Percentiles rank a stretch among this genome's conserved stretches.
Evolutionary conservation across 1,284 basidiomycete species (phyloP).

Genomic region (Trametes pubescens): DNA sequence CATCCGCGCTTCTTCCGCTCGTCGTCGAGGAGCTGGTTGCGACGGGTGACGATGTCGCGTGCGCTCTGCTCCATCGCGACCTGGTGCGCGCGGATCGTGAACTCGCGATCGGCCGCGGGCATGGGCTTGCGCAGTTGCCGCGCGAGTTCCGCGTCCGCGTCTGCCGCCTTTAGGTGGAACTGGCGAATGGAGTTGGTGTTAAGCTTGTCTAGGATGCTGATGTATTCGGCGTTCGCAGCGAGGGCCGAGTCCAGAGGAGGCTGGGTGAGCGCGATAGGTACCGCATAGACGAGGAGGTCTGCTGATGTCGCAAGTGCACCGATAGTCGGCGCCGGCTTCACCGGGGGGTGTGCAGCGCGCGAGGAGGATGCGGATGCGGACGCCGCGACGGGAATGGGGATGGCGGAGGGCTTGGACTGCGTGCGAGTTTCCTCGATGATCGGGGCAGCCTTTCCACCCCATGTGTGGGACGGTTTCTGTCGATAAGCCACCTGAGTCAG

Average conservation of each 20-base stretch:
- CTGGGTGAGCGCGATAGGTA: slow-evolving; percentile 24
- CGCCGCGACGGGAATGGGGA: background rate
- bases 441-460: slow-evolving; percentile 17
- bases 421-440: slow-evolving; percentile 26
- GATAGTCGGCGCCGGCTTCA: slow-evolving; percentile 4
- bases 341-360: slow-evolving; percentile 13
- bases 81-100: slow-evolving; percentile 27
- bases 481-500: background rate
- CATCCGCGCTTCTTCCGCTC: slow-evolving; percentile 26
- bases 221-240: slow-evolving; percentile 19
- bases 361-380: background rate
- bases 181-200: slow-evolving; percentile 32
- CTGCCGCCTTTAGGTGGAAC: slow-evolving; percentile 36
- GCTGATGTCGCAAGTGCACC: slow-evolving; percentile 5
- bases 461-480: slow-evolving; percentile 12
- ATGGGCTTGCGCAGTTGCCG: slow-evolving; percentile 32
- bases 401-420: background rate
- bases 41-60: slow-evolving; percentile 28
- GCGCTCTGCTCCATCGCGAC: slow-evolving; percentile 33
- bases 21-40: slow-evolving; percentile 21
- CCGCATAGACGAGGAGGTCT: slow-evolving; percentile 26
- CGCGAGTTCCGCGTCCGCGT: slow-evolving; percentile 37
- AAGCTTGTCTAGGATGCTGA: slow-evolving; percentile 23
- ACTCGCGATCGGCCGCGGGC: slow-evolving; percentile 26
- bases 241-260: slow-evolving; percentile 14